Base-by-base conservation (phyloP, 495 filamentous ascomycete species). In the Tuber borchii region DNA sequence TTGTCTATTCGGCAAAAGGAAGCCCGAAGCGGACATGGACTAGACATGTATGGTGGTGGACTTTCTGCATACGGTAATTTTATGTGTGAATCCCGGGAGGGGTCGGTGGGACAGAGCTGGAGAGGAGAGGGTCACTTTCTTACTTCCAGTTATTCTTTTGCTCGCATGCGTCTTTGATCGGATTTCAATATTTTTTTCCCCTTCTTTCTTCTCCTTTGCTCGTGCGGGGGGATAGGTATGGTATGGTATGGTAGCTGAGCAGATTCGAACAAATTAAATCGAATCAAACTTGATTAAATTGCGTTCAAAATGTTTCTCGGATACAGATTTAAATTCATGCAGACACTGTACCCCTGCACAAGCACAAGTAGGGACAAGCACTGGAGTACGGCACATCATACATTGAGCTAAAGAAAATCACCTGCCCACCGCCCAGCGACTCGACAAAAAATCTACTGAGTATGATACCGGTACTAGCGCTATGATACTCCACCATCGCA, bases 11-110 rank as follows among this genome's bases (percentile, higher is more conserved):
- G 56, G 26, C n/a, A 19, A 65, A 34, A 34, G 56, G 56, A 65
- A 65, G 56, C 56, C 56, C 56, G 56, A 65, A 65, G 56, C 56
- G 56, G 56, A 26, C 14, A 34, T 34, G 26, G 56, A 65, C 56
- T 34, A 65, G 56, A 65, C 56, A 65, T 65, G 56, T 65, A 19
- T 34, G 56, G 56, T 65, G 56, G 56, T 65, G 56, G 56, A 65
- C 56, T 65, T 65, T 65, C 56, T 26, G 56, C 16, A 65, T 65
- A 65, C 26, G 26, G 56, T 65, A 65, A 65, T 65, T 65, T 65
- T 65, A 65, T 31, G 26, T 34, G 56, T 12, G 56, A 65, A 65
- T 17, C 56, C 34, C 26, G 26, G 56, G 17, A 65, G 20, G 56
- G 56, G 26, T 65, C n/a, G 26, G 56, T 34, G 56, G 56, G 26